A percentile compares a stretch with the other conserved stretches of the same genome.
These are phyloP conservation scores for Chytriomyces confervae DNA, from an alignment of 192 early-diverging fungal genomes.

Conservation along the genomic window DNA sequence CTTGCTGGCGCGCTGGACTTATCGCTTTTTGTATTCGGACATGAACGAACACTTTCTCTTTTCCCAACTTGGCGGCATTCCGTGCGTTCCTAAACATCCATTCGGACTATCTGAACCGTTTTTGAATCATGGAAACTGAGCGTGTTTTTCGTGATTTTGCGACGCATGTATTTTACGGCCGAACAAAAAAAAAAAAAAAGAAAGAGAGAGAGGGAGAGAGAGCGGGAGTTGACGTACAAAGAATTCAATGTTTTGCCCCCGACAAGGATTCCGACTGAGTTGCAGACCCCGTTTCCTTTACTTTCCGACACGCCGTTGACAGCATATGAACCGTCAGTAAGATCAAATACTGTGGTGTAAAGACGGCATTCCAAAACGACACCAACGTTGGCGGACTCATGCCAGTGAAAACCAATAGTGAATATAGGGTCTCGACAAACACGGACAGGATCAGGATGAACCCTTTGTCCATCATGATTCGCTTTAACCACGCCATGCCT, in stretches of 20 bases:
- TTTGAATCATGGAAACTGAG: no score
- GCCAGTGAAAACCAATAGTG: not conserved
- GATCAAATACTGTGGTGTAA: conserved; percentile 10
- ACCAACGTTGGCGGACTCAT: conserved; percentile 9
- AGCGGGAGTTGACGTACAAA: no score
- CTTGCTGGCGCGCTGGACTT: no score
- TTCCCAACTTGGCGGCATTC: no score
- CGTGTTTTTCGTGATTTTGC: no score
- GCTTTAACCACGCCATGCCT: not conserved
- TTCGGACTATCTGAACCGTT: no score
- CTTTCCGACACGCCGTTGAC: not conserved
- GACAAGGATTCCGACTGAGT: not conserved
- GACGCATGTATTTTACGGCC: no score
- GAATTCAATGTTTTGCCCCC: not conserved
- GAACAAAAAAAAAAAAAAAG: no score
- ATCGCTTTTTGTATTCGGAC: no score
- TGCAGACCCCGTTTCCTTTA: not conserved
- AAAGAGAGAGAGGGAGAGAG: no score
- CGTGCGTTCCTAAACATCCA: no score
- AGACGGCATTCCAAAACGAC: not conserved
- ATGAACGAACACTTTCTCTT: no score
- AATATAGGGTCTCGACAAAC: not conserved
- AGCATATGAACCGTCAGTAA: not conserved
- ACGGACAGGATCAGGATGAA: not conserved
- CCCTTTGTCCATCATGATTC: not conserved